A percentile compares a stretch with the other conserved stretches of the same genome.
These are phyloP conservation scores for Pleurotus cornucopiae DNA, from an alignment of 768 basidiomycete genomes.

Conservation along the genomic window DNA sequence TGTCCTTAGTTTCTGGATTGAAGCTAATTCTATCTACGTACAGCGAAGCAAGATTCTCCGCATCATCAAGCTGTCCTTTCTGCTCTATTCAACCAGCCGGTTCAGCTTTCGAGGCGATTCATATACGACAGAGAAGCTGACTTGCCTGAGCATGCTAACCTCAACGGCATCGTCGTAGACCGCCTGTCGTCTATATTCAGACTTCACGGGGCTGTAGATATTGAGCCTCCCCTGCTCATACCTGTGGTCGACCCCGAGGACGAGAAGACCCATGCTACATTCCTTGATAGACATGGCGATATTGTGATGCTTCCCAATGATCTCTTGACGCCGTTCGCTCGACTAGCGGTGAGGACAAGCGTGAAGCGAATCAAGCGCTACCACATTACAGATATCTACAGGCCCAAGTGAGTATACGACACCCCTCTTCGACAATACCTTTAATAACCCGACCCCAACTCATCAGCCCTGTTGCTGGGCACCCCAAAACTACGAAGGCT, in stretches of 20 bases:
- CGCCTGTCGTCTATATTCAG: constrained; percentile 74
- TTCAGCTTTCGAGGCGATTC: constrained; percentile 58
- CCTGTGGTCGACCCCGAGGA: constrained; percentile 64
- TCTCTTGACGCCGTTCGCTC: constrained; percentile 73
- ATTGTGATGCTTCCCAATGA: constrained; percentile 71
- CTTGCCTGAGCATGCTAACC: constrained; percentile 61
- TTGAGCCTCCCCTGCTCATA: constrained; percentile 81
- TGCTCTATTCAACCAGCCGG: constrained; percentile 72
- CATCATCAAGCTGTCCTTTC: constrained; percentile 77
- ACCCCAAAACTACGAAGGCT: constrained; percentile 68
- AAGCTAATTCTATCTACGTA: constrained; percentile 16
- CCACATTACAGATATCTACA: constrained; percentile 71
- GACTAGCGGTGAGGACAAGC: constrained; percentile 67
- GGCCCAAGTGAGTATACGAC: constrained; percentile 49
- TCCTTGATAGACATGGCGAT: constrained; percentile 80
- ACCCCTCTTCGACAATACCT: background rate
- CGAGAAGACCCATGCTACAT: constrained; percentile 60
- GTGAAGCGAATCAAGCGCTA: constrained; percentile 77
- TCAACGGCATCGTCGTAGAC: constrained; percentile 76
- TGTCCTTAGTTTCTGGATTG: background rate
- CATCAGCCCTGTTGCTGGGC: constrained; percentile 59
- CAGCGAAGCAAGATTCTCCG: constrained; percentile 72
- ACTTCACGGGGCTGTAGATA: constrained; percentile 86
- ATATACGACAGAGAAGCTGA: constrained; percentile 73
- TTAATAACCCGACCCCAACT: constrained; percentile 5